Conservation (phyloP, 306 rosid species). For the Lathyrus tuberosus region DNA sequence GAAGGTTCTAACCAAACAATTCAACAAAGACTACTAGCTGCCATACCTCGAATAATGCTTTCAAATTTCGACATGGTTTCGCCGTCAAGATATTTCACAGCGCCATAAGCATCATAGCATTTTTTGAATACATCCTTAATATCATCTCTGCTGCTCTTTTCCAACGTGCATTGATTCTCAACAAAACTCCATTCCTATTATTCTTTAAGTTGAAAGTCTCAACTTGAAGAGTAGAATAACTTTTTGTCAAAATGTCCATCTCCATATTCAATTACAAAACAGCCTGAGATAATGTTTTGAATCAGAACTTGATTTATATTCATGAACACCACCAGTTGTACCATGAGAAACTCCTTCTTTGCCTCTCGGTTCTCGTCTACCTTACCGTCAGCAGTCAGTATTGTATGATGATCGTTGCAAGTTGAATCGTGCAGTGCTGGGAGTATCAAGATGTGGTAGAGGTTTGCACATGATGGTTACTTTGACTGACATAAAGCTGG, state of each 20-base stretch:
- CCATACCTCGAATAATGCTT: slow-evolving; percentile 41
- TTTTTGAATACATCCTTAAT: slow-evolving; percentile 38
- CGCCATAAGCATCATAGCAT: slow-evolving; percentile 40
- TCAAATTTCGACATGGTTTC: slow-evolving; percentile 31
- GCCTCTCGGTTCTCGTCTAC: too few relatives aligned
- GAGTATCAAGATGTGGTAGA: too few relatives aligned
- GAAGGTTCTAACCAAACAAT: too few relatives aligned
- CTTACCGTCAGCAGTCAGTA: too few relatives aligned
- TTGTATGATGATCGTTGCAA: too few relatives aligned
- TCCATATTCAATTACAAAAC: slow-evolving; percentile 40
- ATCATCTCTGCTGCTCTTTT: slow-evolving; percentile 51
- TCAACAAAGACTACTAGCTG: slow-evolving; percentile 44
- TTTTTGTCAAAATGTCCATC: slow-evolving; percentile 27
- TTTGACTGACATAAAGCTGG: too few relatives aligned
- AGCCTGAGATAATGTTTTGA: too few relatives aligned
- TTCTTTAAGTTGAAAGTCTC: slow-evolving; percentile 47
- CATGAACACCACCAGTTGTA: slow-evolving; percentile 38
- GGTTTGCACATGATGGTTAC: too few relatives aligned
- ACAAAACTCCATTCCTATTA: slow-evolving; percentile 38
- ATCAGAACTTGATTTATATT: slow-evolving; percentile 4
- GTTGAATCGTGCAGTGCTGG: too few relatives aligned
- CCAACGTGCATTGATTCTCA: slow-evolving; percentile 40
- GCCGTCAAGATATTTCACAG: slow-evolving; percentile 32
- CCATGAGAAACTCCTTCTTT: slow-evolving; percentile 46
- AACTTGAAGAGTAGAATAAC: slow-evolving; percentile 35